Conservation (phyloP, 768 basidiomycete genomes). For the Leccinellum albellum region DNA sequence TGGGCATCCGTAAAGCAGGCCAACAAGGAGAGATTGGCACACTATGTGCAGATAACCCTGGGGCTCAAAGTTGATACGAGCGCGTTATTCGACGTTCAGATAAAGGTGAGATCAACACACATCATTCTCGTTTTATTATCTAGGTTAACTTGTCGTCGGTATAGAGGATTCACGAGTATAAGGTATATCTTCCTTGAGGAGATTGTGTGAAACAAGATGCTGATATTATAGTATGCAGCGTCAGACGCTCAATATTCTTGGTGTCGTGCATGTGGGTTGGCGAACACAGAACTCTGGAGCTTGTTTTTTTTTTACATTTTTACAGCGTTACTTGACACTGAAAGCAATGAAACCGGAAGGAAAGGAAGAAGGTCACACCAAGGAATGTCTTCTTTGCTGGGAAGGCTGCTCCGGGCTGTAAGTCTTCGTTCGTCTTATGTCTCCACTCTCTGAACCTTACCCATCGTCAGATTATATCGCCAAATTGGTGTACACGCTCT, state of each 20-base stretch:
- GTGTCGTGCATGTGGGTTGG: slow-evolving; percentile 71
- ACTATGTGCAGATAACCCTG: slow-evolving; percentile 66
- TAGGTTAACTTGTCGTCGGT: neutral
- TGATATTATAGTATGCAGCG: slow-evolving; percentile 47
- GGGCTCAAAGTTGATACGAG: slow-evolving; percentile 69
- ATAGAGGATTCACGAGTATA: slow-evolving; percentile 89
- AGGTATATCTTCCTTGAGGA: slow-evolving; percentile 39
- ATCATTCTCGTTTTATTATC: neutral
- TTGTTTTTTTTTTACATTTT: neutral
- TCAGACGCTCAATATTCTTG: slow-evolving; percentile 92
- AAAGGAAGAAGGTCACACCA: slow-evolving; percentile 80
- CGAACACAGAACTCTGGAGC: neutral
- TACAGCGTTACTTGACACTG: slow-evolving; percentile 73
- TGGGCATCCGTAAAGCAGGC: slow-evolving; percentile 85
- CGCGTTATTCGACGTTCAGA: slow-evolving; percentile 90
- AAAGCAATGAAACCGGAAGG: slow-evolving; percentile 74
- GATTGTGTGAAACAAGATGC: neutral
- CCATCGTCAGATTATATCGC: slow-evolving; percentile 72
- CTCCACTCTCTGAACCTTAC: slow-evolving; percentile 2
- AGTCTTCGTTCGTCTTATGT: slow-evolving; percentile 24
- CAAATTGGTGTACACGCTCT: slow-evolving; percentile 56
- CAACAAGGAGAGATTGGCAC: slow-evolving; percentile 87
- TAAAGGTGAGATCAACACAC: slow-evolving; percentile 48
- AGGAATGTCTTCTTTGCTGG: slow-evolving; percentile 96
- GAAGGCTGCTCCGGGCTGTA: slow-evolving; percentile 92